Base-by-base conservation (phyloP, 768 basidiomycete species). In the Trametes gibbosa region DNA sequence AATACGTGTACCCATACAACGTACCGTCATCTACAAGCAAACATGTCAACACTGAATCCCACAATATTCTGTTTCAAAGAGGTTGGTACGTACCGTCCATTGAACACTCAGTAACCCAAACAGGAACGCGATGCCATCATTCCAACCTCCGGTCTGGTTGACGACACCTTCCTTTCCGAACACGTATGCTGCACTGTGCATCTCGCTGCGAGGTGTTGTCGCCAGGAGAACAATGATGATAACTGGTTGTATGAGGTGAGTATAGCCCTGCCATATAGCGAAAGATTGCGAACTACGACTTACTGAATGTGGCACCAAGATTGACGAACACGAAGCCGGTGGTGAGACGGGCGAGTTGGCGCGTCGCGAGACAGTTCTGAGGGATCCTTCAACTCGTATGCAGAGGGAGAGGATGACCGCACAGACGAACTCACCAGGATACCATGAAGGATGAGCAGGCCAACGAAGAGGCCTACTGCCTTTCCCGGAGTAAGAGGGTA, bases 81-180 rank as follows among this genome's bases (percentile, higher is more conserved):
- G 21, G 29, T 13, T 21, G 6, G 24, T 3, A 74, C 86, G 34
- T 65, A 90, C 86, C 64, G 89, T 91, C 89, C 91, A 93, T 69
- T 93, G 91, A 21, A 95, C 93, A 58, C 86, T 89, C 27, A 95
- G 78, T 50, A 95, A 73, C 24, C 92, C 93, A 64, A 96, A 87
- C 21, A 92, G 75, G 76, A 94, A 93, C 0, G 91, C 86, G 43
- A 95, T 76, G 0, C 92, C 92, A 40, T 79, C 82, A 63, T 84
- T 86, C 81, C 84, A 86, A 59, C 87, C 92, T 27, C 90, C 90
- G 0, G 91, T 87, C 65, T 85, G 82, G 70, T 96, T 96, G 47
- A 84, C 73, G 50, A 91, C 70, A n/a, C 89, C 89, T 4, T 71
- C 79, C 24, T 83, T 78, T 14, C 89, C 90, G 65, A 95, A 96